phyloP scores from a whole-genome alignment of 1,284 basidiomycete species.

The Gomphus bonarii region DNA sequence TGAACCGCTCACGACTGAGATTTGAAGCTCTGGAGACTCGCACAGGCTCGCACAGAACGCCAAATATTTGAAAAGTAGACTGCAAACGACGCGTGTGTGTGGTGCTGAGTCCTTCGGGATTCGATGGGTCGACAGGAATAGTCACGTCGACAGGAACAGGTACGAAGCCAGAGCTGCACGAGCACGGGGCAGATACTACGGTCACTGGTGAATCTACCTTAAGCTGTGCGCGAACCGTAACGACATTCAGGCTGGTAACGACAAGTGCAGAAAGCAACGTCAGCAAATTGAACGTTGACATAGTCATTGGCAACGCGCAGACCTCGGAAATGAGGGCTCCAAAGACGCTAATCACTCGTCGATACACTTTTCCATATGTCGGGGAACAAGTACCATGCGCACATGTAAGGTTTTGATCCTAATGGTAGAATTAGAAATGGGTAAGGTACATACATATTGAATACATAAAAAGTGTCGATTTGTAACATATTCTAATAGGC shows the following conservation, averaged over 20 bases:
- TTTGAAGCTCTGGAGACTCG: not conserved
- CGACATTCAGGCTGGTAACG: not conserved
- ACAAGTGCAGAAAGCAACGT: not conserved
- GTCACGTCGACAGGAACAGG: conserved; percentile 1
- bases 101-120: not conserved
- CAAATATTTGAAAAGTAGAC: conserved; percentile 7
- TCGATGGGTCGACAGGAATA: conserved; percentile 2
- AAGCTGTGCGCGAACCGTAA: not conserved
- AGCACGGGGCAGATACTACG: not conserved
- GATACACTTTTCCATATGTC: not conserved
- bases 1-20: not conserved
- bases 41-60: conserved; percentile 6
- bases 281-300: not conserved
- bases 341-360: not conserved
- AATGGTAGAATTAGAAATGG: too few relatives aligned
- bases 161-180: conserved; percentile 8
- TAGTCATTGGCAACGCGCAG: not conserved
- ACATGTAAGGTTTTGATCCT: too few relatives aligned
- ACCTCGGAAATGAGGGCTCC: not conserved
- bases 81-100: not conserved
- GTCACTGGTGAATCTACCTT: not conserved
- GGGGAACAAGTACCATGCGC: too few relatives aligned
- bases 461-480: too few relatives aligned
- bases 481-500: too few relatives aligned
- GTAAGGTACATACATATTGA: too few relatives aligned